phyloP scores from a whole-genome alignment of 139 green algal species.

The Coccomyxa sp. region DNA sequence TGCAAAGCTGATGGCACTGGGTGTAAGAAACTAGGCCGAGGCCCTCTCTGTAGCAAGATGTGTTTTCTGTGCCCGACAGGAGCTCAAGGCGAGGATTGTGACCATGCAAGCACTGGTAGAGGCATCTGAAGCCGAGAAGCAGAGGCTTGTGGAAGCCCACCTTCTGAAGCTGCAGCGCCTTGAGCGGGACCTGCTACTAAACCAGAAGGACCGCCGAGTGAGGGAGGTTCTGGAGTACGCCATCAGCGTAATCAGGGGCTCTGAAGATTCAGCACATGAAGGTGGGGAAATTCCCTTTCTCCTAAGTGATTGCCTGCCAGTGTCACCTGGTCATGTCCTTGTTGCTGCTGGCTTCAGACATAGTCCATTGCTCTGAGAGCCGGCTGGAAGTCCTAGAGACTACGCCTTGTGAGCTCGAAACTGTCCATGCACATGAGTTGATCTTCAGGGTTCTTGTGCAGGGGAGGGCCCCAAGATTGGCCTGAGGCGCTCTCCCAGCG shows the following conservation, averaged over 20 bases:
- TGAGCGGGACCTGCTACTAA: not conserved
- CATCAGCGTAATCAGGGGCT: not conserved
- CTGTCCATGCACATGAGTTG: no score
- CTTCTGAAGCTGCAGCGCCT: not conserved
- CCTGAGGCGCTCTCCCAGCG: no score
- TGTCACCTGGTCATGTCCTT: not conserved
- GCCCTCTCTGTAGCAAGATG: no score
- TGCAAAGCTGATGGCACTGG: no score
- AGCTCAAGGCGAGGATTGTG: no score
- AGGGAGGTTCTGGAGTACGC: not conserved
- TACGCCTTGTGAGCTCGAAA: not conserved
- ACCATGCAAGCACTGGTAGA: not conserved
- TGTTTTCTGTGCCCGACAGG: no score
- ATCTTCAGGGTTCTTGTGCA: no score
- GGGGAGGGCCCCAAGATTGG: no score
- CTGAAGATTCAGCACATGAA: not conserved
- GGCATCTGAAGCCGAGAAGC: not conserved
- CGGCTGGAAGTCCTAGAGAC: not conserved
- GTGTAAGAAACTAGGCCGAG: no score
- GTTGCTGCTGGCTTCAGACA: not conserved
- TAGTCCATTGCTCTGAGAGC: not conserved
- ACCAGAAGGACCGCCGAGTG: not conserved
- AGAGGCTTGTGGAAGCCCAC: not conserved
- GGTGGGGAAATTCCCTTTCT: not conserved
- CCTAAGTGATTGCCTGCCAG: not conserved